Evolutionary conservation across 805 yeast species (phyloP).

Genomic region (Saturnispora ahearnii): DNA sequence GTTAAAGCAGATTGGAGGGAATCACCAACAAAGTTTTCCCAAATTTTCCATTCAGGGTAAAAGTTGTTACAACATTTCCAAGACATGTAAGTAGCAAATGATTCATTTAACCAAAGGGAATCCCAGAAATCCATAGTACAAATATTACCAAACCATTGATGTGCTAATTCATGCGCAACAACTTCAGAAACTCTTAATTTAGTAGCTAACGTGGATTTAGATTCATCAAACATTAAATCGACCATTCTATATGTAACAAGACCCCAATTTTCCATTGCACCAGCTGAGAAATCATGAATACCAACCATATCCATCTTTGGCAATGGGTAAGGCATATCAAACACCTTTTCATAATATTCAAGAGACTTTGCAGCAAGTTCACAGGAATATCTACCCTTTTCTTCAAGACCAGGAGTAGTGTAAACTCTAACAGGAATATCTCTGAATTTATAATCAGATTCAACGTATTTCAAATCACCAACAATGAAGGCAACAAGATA

Average conservation of each 20-base stretch:
- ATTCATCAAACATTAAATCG: slow-evolving; percentile 42
- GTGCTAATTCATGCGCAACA: slow-evolving; percentile 83
- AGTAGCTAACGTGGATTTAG: slow-evolving; percentile 39
- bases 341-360: slow-evolving; percentile 42
- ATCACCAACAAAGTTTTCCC: slow-evolving; percentile 49
- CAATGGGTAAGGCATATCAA: slow-evolving; percentile 57
- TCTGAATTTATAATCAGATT: slow-evolving; percentile 36
- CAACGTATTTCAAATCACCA: slow-evolving; percentile 49
- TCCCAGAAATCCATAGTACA: slow-evolving; percentile 96
- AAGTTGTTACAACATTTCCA: slow-evolving; percentile 61
- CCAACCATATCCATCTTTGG: slow-evolving; percentile 80
- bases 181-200: slow-evolving; percentile 75
- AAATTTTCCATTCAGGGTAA: slow-evolving; percentile 76
- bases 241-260: slow-evolving; percentile 60
- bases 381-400: slow-evolving; percentile 40
- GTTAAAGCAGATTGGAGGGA: slow-evolving; percentile 44
- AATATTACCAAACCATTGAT: slow-evolving; percentile 87
- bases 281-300: slow-evolving; percentile 70
- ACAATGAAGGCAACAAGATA: slow-evolving; percentile 50
- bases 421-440: slow-evolving; percentile 46
- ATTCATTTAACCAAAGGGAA: slow-evolving; percentile 83
- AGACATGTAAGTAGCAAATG: slow-evolving; percentile 84
- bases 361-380: slow-evolving; percentile 44
- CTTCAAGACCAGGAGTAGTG: slow-evolving; percentile 41
- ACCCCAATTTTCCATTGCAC: slow-evolving; percentile 94